A percentile compares a stretch with the other conserved stretches of the same genome.
Evolutionary conservation across 1,284 basidiomycete genomes (phyloP).

Genomic region (Tylopilus sp.): DNA sequence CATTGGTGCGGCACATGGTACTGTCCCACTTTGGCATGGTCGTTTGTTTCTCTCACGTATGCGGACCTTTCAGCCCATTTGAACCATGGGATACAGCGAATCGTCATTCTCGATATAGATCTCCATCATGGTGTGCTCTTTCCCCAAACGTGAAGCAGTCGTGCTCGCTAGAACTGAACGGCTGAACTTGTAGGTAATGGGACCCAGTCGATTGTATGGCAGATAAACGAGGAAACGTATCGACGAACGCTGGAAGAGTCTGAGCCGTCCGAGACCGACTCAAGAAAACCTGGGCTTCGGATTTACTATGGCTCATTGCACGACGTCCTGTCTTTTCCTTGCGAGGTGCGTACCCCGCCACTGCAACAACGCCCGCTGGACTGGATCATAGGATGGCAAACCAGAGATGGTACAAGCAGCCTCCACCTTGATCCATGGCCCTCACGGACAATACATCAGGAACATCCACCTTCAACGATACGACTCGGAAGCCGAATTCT

Average conservation of each 20-base stretch:
- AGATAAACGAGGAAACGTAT: constrained; percentile 83
- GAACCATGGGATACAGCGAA: constrained; percentile 71
- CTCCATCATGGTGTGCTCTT: constrained; percentile 74
- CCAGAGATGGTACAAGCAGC: constrained; percentile 77
- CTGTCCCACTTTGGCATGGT: constrained; percentile 7
- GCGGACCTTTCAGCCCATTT: constrained; percentile 63
- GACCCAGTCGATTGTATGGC: constrained; percentile 71
- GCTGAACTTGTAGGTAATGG: constrained; percentile 70
- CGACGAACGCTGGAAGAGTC: constrained; percentile 62
- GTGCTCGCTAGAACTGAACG: not conserved
- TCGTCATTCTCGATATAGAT: constrained; percentile 92
- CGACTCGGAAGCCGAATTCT: constrained; percentile 72
- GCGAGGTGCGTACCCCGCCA: constrained; percentile 58
- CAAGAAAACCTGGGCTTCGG: constrained; percentile 14
- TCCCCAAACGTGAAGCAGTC: not conserved
- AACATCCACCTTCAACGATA: constrained; percentile 88
- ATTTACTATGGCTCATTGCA: constrained; percentile 37
- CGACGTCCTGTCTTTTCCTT: constrained; percentile 89
- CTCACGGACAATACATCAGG: constrained; percentile 88
- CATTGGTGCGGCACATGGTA: constrained; percentile 87
- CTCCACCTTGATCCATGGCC: constrained; percentile 73
- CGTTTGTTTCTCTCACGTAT: not conserved
- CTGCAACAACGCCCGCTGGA: constrained; percentile 3
- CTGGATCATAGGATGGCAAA: constrained; percentile 67
- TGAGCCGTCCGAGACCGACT: constrained; percentile 44